Evolutionary conservation across 805 yeast species (phyloP).

Genomic region (Yarrowia sp.): DNA sequence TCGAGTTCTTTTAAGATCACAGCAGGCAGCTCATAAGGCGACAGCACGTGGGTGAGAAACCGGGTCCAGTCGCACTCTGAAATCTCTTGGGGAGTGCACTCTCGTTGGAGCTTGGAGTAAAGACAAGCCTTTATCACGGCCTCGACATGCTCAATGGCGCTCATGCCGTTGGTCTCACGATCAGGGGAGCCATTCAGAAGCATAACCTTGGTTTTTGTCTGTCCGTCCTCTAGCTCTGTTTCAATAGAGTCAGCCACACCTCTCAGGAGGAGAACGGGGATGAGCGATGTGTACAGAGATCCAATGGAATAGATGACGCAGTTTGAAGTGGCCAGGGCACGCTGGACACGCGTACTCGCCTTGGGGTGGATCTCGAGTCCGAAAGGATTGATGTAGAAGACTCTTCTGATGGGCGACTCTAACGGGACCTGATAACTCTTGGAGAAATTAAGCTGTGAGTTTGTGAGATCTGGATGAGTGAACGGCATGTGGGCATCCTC

Average conservation of each 20-base stretch:
- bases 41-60: constrained; percentile 25
- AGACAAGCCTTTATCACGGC: constrained; percentile 62
- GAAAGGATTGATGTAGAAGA: constrained; percentile 83
- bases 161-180: constrained; percentile 77
- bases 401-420: constrained; percentile 73
- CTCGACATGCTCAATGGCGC: constrained; percentile 64
- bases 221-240: not conserved
- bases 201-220: constrained; percentile 56
- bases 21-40: constrained; percentile 12
- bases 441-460: constrained; percentile 76
- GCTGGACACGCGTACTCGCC: constrained; percentile 68
- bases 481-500: constrained; percentile 73
- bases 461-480: constrained; percentile 77
- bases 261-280: constrained; percentile 76
- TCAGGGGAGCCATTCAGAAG: constrained; percentile 77
- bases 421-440: constrained; percentile 60
- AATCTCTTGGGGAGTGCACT: constrained; percentile 31
- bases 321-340: constrained; percentile 57
- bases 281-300: constrained; percentile 82
- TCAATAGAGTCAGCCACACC: constrained; percentile 73
- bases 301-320: constrained; percentile 81
- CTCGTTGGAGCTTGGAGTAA: constrained; percentile 51
- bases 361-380: constrained; percentile 85
- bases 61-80: constrained; percentile 23
- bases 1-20: not conserved